Conservation (phyloP, 202 grass and related monocot species). For the Zizania palustris region DNA sequence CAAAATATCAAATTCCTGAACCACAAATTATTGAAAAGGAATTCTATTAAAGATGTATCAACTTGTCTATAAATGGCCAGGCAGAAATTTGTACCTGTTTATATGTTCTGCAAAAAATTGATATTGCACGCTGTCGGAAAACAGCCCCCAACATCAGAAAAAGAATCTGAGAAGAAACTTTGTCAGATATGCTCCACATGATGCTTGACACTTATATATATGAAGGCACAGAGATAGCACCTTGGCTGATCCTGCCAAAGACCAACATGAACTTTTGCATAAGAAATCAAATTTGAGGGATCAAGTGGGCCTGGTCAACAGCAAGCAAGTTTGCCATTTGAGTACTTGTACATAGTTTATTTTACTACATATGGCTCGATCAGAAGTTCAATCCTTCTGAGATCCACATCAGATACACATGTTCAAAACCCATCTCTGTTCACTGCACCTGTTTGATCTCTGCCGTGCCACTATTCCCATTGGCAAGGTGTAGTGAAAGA, state of each 20-base stretch:
- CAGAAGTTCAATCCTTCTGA: slow-evolving; percentile 28
- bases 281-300: slow-evolving; percentile 26
- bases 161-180: slow-evolving; percentile 34
- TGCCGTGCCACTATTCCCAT: slow-evolving; percentile 23
- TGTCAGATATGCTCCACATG: slow-evolving; percentile 30
- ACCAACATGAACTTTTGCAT: neutral
- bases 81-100: slow-evolving; percentile 37
- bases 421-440: slow-evolving; percentile 1
- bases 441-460: slow-evolving; percentile 19
- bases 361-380: slow-evolving; percentile 2
- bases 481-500: slow-evolving; percentile 16
- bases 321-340: slow-evolving; percentile 22
- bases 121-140: slow-evolving; percentile 20
- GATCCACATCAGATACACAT: neutral
- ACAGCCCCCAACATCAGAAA: slow-evolving; percentile 6
- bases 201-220: slow-evolving; percentile 33
- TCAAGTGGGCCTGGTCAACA: slow-evolving; percentile 30
- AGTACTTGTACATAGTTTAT: neutral
- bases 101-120: slow-evolving; percentile 23
- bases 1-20: slow-evolving; percentile 19
- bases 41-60: slow-evolving; percentile 18
- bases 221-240: slow-evolving; percentile 3
- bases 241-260: slow-evolving; percentile 23
- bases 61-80: slow-evolving; percentile 38
- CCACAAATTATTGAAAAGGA: slow-evolving; percentile 30